Base-by-base conservation (phyloP, 345 rosid species). In the Diplotaxis tenuifolia region DNA sequence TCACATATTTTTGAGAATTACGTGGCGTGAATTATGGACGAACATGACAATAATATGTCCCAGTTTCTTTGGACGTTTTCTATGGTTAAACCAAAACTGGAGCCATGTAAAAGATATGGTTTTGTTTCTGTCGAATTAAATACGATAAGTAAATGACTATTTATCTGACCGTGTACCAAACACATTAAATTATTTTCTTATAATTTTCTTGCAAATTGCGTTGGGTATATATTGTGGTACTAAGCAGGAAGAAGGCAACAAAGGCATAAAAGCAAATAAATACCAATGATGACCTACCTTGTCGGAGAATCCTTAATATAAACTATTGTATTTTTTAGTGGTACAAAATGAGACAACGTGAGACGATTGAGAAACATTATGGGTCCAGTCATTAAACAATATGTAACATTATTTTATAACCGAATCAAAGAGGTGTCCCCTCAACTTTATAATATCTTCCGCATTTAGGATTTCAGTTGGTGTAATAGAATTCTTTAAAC, bases 231-330 rank as follows among this genome's bases (percentile, higher is more conserved):
- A 18, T 10, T 23, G 32, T 12, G 61, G 23, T 74, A 68, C 63
- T 75, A 49, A 59, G 29, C 27, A 67, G 42, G 32, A 60, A 68
- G 58, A 70, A 70, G 62, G 49, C 60, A 69, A 70, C 65, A 40
- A 67, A 69, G 12, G 60, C 74, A 69, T 60, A 56, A 63, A 68
- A 75, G 56, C 23, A 70, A 76, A 47, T 76, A 31, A 76, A 76
- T 70, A 70, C 29, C n/a, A 76, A 76, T 64, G 65, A 62, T 70
- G 75, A 70, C 75, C 65, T 76, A 70, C 62, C 1, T 47, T 76
- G 80, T 76, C 80, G 80, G 80, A 63, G 75, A 76, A 76, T 76
- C 80, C 80, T 64, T 57, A 70, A 65, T 12, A 64, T 76, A 76
- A 70, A 65, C 75, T 18, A 76, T 62, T 29, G 66, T 76, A 63